Base-by-base conservation (phyloP, 2,329 filamentous ascomycete species). In the Fusarium pseudograminearum region DNA sequence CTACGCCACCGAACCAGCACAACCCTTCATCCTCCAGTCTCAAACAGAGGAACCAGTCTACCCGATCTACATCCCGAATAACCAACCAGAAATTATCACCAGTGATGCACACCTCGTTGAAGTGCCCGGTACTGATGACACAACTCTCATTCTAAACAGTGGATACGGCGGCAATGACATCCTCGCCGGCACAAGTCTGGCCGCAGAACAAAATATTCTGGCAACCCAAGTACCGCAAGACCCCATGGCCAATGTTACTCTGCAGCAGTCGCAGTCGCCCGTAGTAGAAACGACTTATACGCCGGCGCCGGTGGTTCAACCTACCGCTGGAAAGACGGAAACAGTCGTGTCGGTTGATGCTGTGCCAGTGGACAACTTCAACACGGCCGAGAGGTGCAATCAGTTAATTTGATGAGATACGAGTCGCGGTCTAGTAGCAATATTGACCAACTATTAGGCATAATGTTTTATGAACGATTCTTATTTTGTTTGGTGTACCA, bases 41-140 rank as follows among this genome's bases (percentile, higher is more conserved):
- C 70, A 61, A 11, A 33, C 10, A 7, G 53, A 54, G 20, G 45
- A 57, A 15, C 26, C 51, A 1, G 2, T 36, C 4, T 50, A 52
- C 15, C 41, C 65, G 15, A 15, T 51, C 1, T 64, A 59, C 0
- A 14, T 57, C 1, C 70, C 46, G 1, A 69, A 73, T 15, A 68
- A 67, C 4, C 70, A 67, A 5, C 67, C 67, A 0, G 63, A 70
- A 30, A 71, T 70, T 5, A 71, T 70, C 24, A 70, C 67, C 0
- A 70, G 62, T 5, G 57, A 70, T 0, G 50, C 9, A 2, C 62
- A 68, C 31, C 28, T 70, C 0, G 62, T 70, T 5, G 67, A 70
- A 24, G 50, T 55, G 3, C 53, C 47, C 0, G 24, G 28, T 5
- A 31, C 46, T 3, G 65, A 55, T 2, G 53, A 30, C 4, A 50